Evolutionary conservation across 2,329 filamentous ascomycete species (phyloP), one percentile per base, ranked within the genome.

Genomic region (Calonectria naviculata): DNA sequence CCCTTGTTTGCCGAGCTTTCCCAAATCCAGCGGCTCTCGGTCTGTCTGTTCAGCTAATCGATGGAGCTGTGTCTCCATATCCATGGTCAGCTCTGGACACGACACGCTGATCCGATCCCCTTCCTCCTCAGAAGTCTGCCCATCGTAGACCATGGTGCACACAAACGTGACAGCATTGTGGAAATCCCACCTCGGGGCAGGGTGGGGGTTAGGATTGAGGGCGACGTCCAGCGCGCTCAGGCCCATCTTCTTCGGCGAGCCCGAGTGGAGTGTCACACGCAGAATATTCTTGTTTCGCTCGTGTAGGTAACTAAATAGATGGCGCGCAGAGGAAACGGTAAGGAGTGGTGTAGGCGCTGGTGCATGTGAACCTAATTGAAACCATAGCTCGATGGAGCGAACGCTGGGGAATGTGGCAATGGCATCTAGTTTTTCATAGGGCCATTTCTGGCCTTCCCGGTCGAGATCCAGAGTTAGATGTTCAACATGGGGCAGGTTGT

Each of bases 331-430:
- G 7, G 66, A 58, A 13, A 56, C 36, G 17, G 58, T 68, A 19
- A 68, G 58, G 29, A 46, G n/a, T 21, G 58, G 58, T 3, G 26
- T n/a, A 4, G 66, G 46, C 38, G 58, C 66, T 17, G 47, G 47
- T 19, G 61, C 42, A 17, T 26, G 6, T 1, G 6, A 4, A 19
- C 61, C 61, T 26, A 64, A 19, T 4, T 49, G 34, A 42, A 68
- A 58, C 58, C 58, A 68, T 24, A 68, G 17, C 28, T 68, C 66
- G 28, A 68, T 47, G 8, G 66, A 56, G 36, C n/a, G 66, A 4
- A 68, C 26, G 12, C 12, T n/a, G 58, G 66, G 58, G 42, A 64
- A 68, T 47, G 46, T 26, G 26, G 66, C 58, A 17, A 64, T 64
- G 13, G 66, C 66, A 21, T 68, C 66, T 2, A 64, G 66, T 24